phyloP scores from a whole-genome alignment of 768 basidiomycete species.

The Hemileccinum impolitum region DNA sequence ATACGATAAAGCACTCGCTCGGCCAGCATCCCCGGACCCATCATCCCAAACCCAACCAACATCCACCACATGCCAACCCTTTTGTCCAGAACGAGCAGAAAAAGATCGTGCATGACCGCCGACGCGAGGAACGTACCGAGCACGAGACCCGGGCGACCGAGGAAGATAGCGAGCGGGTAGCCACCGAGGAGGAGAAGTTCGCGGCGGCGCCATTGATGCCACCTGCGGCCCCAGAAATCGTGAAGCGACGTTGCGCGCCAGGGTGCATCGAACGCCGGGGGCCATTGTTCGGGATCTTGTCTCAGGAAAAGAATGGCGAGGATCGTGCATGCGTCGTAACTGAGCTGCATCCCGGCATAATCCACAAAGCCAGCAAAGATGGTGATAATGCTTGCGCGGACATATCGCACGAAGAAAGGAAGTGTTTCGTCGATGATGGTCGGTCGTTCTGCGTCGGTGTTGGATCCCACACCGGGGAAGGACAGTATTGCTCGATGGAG shows the following conservation, averaged over 20 bases:
- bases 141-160: conserved; percentile 48
- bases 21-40: conserved; percentile 46
- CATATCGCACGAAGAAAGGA: conserved; percentile 20
- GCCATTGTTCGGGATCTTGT: conserved; percentile 31
- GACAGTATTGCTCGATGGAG: conserved; percentile 46
- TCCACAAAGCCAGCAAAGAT: conserved; percentile 41
- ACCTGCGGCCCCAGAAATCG: conserved; percentile 40
- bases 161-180: conserved; percentile 29
- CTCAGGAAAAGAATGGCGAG: conserved; percentile 25
- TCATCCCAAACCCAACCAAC: conserved; percentile 51
- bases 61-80: conserved; percentile 41
- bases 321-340: conserved; percentile 25
- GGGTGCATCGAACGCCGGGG: conserved; percentile 32
- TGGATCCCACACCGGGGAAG: conserved; percentile 30
- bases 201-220: conserved; percentile 38
- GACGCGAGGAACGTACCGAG: conserved; percentile 59
- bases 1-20: conserved; percentile 33
- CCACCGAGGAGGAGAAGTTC: conserved; percentile 32
- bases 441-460: conserved; percentile 22
- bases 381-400: conserved; percentile 43
- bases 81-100: conserved; percentile 48
- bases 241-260: conserved; percentile 36
- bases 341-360: conserved; percentile 41
- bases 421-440: conserved; percentile 15
- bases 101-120: conserved; percentile 51